Base-by-base conservation (phyloP, 306 rosid genomes). In the Cajanus cajan region DNA sequence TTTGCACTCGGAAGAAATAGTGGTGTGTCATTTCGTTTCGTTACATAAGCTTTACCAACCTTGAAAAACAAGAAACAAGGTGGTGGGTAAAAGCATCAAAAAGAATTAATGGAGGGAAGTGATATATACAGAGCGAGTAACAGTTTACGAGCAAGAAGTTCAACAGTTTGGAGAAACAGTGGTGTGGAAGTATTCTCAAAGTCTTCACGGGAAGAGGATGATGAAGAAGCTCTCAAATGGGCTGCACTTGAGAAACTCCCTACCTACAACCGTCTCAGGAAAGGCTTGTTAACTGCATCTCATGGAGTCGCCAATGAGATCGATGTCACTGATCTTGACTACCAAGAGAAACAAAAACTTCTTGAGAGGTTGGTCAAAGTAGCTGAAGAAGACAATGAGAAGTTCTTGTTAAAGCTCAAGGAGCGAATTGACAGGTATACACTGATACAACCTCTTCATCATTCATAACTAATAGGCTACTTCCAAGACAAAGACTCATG, bases 201-300 rank as follows among this genome's bases (percentile, higher is more conserved):
- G 14, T 90, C 97, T 15, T 63, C 81, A 2, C 77, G 68, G 2
- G 79, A 84, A 18, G 94, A 89, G 43, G 85, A 91, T 0, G 97
- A 91, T 47, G 97, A 90, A 86, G 90, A 80, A 67, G 96, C 95
- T 82, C 90, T 94, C 5, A 88, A 86, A 58, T 90, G 97, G 97
- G 91, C 93, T 54, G 92, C 92, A 0, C 81, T 94, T 11, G 90
- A 94, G 71, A 90, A 83, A 64, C 96, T 94, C 13, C 98, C 97
- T 2, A 91, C 97, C 15, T 90, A 87, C 75, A 80, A 48, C 63
- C 97, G 97, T 45, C 45, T 94, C 21, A 90, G 83, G 58, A 94
- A 82, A 84, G 97, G 97, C 0, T 66, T 94, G 72, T 70, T 94
- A 45, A 81, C 90, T 0, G 39, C 89, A 0, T 81, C 95, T 0